Conservation (phyloP, 2,329 filamentous ascomycete genomes). For the Nannizzia gypsea region DNA sequence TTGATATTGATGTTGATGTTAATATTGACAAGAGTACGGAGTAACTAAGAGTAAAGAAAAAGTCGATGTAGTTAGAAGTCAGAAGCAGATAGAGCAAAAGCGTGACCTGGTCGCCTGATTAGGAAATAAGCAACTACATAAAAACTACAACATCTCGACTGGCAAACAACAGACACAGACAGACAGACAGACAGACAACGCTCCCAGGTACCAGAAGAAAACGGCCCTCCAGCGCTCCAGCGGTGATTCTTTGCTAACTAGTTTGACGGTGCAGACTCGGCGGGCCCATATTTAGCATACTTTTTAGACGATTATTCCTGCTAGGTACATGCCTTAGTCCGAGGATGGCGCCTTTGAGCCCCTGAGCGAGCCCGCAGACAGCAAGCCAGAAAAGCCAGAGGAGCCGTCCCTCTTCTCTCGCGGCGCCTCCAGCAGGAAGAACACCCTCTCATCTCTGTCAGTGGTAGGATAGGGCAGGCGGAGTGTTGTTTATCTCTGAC, state of each 20-base stretch:
- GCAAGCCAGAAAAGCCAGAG: not conserved
- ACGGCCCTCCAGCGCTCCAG: not conserved
- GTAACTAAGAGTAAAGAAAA: not conserved
- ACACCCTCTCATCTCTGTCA: not conserved
- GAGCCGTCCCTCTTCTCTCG: not conserved
- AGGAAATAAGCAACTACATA: not conserved
- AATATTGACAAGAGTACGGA: too few relatives aligned
- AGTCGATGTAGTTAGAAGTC: not conserved
- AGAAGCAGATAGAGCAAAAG: not conserved
- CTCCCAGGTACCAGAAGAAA: not conserved
- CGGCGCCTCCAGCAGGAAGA: not conserved
- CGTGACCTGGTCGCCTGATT: not conserved
- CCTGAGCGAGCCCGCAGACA: not conserved
- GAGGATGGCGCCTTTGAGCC: not conserved
- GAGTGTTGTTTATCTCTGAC: not conserved
- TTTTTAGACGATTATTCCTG: not conserved
- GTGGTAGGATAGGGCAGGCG: not conserved
- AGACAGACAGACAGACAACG: not conserved
- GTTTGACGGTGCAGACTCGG: not conserved
- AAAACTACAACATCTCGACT: not conserved
- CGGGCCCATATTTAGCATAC: not conserved
- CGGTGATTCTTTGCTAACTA: not conserved
- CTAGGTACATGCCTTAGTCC: not conserved
- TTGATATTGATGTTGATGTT: too few relatives aligned
- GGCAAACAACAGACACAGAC: too few relatives aligned